These are phyloP conservation scores for Exophiala mesophila DNA, from an alignment of 2,329 filamentous ascomycete species.

Conservation along the genomic window DNA sequence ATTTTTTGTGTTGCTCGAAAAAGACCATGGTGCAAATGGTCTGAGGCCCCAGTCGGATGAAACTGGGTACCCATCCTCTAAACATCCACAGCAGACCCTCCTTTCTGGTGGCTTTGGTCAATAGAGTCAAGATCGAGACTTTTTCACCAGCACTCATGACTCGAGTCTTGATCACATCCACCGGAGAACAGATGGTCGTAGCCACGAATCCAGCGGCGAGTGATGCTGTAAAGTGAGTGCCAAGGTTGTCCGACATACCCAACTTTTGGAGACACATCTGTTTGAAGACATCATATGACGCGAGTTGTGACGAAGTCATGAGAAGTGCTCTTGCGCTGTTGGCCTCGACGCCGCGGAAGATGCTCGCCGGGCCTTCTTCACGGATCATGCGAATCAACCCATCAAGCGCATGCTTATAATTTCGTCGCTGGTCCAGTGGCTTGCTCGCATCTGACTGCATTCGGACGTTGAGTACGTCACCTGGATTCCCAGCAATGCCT, in stretches of 20 bases:
- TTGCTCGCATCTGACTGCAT: constrained; percentile 93
- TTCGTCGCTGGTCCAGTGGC: constrained; percentile 66
- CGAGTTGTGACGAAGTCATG: constrained; percentile 62
- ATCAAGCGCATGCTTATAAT: constrained; percentile 85
- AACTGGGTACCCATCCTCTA: constrained; percentile 63
- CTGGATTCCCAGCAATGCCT: constrained; percentile 86
- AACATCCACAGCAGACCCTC: constrained; percentile 62
- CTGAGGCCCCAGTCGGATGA: constrained; percentile 61
- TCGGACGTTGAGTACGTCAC: constrained; percentile 93
- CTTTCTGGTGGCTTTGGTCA: constrained; percentile 50
- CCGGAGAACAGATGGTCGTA: constrained; percentile 62
- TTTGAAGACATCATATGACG: constrained; percentile 62
- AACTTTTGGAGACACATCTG: constrained; percentile 48
- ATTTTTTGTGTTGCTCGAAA: constrained; percentile 63
- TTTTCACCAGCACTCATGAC: constrained; percentile 55
- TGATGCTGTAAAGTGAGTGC: constrained; percentile 59
- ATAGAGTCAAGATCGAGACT: constrained; percentile 43
- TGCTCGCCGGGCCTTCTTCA: constrained; percentile 68
- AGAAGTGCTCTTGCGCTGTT: constrained; percentile 60
- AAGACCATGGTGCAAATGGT: constrained; percentile 64
- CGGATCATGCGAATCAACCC: constrained; percentile 82
- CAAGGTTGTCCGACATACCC: constrained; percentile 51
- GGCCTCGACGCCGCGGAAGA: constrained; percentile 72
- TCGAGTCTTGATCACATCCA: constrained; percentile 63
- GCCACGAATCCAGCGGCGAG: constrained; percentile 62